Conservation (phyloP, 169 alveolate genomes). For the Babesia bigemina region DNA sequence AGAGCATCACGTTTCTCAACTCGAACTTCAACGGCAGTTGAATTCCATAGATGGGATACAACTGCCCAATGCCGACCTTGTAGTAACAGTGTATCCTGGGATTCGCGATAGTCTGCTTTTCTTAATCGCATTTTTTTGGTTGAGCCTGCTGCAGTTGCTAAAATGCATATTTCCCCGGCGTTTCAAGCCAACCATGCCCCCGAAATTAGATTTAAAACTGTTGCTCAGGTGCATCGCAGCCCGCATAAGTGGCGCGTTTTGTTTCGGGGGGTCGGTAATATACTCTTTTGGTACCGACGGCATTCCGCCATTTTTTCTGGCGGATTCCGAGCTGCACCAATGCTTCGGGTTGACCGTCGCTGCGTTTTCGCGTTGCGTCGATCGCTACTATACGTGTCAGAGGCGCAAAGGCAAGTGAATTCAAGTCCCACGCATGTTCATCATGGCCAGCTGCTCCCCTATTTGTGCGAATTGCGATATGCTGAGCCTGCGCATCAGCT, state of each 20-base stretch:
- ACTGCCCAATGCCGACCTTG: slow-evolving; percentile 37
- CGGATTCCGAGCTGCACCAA: slow-evolving; percentile 60
- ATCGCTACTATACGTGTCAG: slow-evolving; percentile 16
- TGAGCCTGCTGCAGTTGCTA: slow-evolving; percentile 2
- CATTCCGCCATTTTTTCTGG: slow-evolving; percentile 63
- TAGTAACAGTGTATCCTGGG: slow-evolving; percentile 35
- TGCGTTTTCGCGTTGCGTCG: slow-evolving; percentile 27
- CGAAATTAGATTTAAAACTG: slow-evolving; percentile 1
- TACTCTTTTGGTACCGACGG: slow-evolving; percentile 66
- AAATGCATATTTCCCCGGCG: not conserved
- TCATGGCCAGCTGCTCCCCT: slow-evolving; percentile 20
- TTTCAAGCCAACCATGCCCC: not conserved
- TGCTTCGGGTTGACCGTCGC: slow-evolving; percentile 29
- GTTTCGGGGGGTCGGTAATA: slow-evolving; percentile 24
- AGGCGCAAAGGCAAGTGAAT: slow-evolving; percentile 57
- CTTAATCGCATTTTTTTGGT: not conserved
- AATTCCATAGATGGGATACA: slow-evolving; percentile 17
- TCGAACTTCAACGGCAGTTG: slow-evolving; percentile 20
- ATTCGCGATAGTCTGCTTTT: slow-evolving; percentile 11
- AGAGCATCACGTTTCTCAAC: slow-evolving; percentile 41
- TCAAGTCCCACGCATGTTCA: not conserved
- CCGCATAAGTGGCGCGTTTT: slow-evolving; percentile 21
- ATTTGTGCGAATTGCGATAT: slow-evolving; percentile 57
- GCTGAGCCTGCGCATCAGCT: slow-evolving; percentile 61
- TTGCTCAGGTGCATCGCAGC: slow-evolving; percentile 5